phyloP scores from a whole-genome alignment of 257 asterid species.

The Handroanthus guayacan region DNA sequence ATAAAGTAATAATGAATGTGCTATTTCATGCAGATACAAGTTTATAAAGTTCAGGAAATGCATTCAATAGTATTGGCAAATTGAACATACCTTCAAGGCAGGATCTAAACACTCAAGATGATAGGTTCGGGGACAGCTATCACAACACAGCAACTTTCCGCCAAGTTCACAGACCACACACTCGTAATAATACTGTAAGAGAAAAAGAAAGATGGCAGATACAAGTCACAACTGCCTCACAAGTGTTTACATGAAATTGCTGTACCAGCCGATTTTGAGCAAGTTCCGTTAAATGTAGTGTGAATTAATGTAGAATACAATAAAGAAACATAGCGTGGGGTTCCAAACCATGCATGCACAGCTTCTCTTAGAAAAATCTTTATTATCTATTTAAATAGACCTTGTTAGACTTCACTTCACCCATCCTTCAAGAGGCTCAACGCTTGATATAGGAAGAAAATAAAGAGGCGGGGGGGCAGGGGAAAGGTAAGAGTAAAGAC shows the following conservation, averaged over 20 bases:
- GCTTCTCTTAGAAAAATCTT: background rate
- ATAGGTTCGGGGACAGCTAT: conserved; percentile 80
- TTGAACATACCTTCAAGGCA: conserved; percentile 71
- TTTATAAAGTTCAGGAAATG: conserved; percentile 9
- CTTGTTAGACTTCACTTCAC: conserved; percentile 6
- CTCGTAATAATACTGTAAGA: conserved; percentile 74
- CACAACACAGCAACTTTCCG: conserved; percentile 86
- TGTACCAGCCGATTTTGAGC: conserved; percentile 27
- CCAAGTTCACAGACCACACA: conserved; percentile 87
- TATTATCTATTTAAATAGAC: conserved; percentile 7
- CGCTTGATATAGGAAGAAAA: conserved; percentile 1
- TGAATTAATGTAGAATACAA: conserved; percentile 1
- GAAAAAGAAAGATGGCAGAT: conserved; percentile 27
- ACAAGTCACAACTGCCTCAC: conserved; percentile 37
- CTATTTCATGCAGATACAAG: conserved; percentile 28
- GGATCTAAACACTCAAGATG: conserved; percentile 85
- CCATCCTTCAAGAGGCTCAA: conserved; percentile 3
- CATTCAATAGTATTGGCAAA: conserved; percentile 23
- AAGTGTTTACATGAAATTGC: conserved; percentile 11
- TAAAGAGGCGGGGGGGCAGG: conserved; percentile 8
- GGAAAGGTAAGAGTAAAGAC: conserved; percentile 15
- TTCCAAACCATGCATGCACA: conserved; percentile 15
- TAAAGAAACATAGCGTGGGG: conserved; percentile 21
- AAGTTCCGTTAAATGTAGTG: conserved; percentile 3
- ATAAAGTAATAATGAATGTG: conserved; percentile 22